phyloP scores from a whole-genome alignment of 2,329 filamentous ascomycete genomes.

The Chalaropsis thielavioides region DNA sequence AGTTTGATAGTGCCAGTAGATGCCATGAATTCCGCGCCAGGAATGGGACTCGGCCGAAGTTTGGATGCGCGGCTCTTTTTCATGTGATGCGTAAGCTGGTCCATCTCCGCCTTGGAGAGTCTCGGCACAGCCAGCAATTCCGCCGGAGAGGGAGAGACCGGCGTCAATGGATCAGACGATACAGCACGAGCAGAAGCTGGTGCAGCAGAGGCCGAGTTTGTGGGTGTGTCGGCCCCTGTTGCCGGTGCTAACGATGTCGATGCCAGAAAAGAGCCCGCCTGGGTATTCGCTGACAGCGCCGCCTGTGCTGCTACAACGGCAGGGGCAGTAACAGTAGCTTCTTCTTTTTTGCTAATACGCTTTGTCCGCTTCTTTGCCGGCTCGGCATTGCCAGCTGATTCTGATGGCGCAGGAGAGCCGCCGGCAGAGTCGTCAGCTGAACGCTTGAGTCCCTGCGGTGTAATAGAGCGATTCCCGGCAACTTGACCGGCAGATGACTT shows the following conservation, averaged over 20 bases:
- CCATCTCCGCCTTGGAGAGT: conserved; percentile 20
- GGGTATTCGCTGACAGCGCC: neutral
- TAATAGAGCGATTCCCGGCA: conserved; percentile 20
- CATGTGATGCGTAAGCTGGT: conserved; percentile 26
- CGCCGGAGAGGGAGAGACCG: conserved; percentile 21
- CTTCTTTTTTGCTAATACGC: conserved; percentile 24
- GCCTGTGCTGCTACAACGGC: neutral
- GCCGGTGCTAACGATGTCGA: neutral
- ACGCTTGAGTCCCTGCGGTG: conserved; percentile 20
- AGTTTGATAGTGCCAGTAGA: conserved; percentile 29
- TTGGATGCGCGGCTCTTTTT: conserved; percentile 28
- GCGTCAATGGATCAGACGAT: neutral
- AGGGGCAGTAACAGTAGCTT: conserved; percentile 24
- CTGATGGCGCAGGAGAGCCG: conserved; percentile 17
- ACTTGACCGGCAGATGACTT: conserved; percentile 1
- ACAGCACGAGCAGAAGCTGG: conserved; percentile 18
- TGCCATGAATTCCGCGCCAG: conserved; percentile 28
- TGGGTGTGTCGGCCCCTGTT: neutral
- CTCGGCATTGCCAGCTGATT: conserved; percentile 20
- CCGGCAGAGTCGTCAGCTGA: conserved; percentile 20
- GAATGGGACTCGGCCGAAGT: conserved; percentile 27
- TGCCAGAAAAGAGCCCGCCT: neutral
- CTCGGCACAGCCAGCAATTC: conserved; percentile 23
- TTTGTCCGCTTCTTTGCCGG: conserved; percentile 29
- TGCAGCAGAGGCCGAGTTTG: neutral